A percentile compares a stretch with the other conserved stretches of the same genome.
These are phyloP conservation scores for Stagonosporopsis tanaceti DNA, from an alignment of 2,329 filamentous ascomycete species.

Conservation along the genomic window DNA sequence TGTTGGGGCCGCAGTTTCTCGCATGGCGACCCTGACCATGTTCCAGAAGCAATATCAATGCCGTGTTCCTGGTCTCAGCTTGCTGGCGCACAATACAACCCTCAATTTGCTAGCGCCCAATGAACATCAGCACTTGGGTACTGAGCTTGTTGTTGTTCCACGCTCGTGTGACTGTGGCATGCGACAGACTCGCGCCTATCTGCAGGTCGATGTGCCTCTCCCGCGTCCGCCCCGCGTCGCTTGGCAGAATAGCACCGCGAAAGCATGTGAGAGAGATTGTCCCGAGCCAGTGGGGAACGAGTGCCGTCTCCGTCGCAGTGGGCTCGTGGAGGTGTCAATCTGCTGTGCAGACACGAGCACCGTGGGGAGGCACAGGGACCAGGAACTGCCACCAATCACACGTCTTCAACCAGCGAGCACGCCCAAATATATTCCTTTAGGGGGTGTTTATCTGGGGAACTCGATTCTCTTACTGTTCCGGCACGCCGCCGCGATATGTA, in stretches of 20 bases:
- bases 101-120: constrained; percentile 3
- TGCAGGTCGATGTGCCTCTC: constrained; percentile 19
- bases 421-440: constrained; percentile 1
- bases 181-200: constrained; percentile 20
- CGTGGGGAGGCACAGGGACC: constrained; percentile 33
- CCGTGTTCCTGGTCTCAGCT: constrained; percentile 12
- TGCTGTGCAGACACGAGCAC: constrained; percentile 15
- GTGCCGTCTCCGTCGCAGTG: constrained; percentile 21
- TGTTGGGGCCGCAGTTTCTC: constrained; percentile 6
- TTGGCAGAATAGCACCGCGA: constrained; percentile 13
- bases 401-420: constrained; percentile 5
- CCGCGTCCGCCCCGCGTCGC: constrained; percentile 18
- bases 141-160: constrained; percentile 11
- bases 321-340: constrained; percentile 27
- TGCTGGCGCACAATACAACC: background rate
- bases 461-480: constrained; percentile 28
- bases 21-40: constrained; percentile 3
- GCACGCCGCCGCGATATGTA: constrained; percentile 25
- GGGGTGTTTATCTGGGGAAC: constrained; percentile 31
- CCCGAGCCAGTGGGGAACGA: constrained; percentile 28
- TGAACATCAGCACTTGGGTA: constrained; percentile 15
- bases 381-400: constrained; percentile 12
- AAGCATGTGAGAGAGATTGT: constrained; percentile 20
- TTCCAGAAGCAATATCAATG: constrained; percentile 15
- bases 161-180: constrained; percentile 17